phyloP scores from a whole-genome alignment of 192 early-diverging fungal genomes.

The Mortierella claussenii region DNA sequence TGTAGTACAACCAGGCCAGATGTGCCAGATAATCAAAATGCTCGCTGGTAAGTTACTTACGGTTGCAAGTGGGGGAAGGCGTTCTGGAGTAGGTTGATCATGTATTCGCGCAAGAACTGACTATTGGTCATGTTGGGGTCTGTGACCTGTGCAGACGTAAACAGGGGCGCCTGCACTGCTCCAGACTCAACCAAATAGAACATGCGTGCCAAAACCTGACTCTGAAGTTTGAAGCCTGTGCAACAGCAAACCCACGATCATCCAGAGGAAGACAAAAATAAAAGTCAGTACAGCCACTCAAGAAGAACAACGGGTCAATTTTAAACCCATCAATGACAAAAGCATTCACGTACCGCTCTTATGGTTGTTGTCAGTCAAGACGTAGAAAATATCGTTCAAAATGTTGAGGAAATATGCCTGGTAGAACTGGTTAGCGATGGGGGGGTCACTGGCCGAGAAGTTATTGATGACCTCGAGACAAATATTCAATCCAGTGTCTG shows the following conservation, averaged over 20 bases:
- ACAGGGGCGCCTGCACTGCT: constrained; percentile 89
- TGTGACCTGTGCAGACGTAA: constrained; percentile 74
- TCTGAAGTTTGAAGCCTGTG: constrained; percentile 92
- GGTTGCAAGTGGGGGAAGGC: constrained; percentile 93
- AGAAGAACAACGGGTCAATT: too few species aligned
- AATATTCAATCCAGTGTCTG: constrained; percentile 90
- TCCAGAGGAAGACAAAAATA: too few species aligned
- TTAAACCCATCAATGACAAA: too few species aligned
- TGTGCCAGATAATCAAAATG: too few species aligned
- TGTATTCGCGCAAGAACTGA: constrained; percentile 85
- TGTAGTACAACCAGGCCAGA: not conserved
- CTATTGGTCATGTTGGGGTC: constrained; percentile 84
- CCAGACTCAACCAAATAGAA: constrained; percentile 87
- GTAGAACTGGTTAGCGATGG: constrained; percentile 87
- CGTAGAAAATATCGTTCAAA: constrained; percentile 96
- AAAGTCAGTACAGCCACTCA: too few species aligned
- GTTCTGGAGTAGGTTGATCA: constrained; percentile 81
- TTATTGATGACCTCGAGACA: constrained; percentile 90
- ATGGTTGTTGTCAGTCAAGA: constrained; percentile 96
- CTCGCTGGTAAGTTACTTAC: too few species aligned
- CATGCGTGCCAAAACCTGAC: constrained; percentile 89
- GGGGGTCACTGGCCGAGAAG: constrained; percentile 78
- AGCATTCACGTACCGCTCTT: constrained; percentile 83
- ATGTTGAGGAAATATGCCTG: constrained; percentile 91
- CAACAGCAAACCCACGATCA: constrained; percentile 3